Evolutionary conservation across 2,329 filamentous ascomycete species (phyloP), one percentile per base, ranked within the genome.

Genomic region (Phoma sp.): DNA sequence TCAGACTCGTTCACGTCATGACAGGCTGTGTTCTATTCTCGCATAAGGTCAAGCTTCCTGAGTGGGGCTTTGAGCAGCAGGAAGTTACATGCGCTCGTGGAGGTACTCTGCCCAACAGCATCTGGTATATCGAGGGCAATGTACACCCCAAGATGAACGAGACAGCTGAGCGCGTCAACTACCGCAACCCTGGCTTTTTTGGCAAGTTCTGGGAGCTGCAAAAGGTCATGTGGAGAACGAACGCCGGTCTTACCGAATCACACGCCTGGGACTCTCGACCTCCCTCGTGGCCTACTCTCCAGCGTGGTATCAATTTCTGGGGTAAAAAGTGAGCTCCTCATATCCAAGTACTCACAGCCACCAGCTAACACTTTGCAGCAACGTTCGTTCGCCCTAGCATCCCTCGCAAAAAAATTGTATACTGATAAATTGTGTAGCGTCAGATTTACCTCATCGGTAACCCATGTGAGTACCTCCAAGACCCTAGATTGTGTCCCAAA

Each of bases 281-380:
- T 26, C 86, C 87, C 28, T 93, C 92, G 6, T 99, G 95, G 95
- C 95, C 95, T 18, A 85, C 96, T 52, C 86, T 99, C 46, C 86
- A 86, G 64, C 91, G 95, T 59, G 95, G 95, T 68, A 99, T 99
- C 83, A 99, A 99, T 81, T 99, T 99, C 83, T 99, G 95, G 95
- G 92, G 93, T 62, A 92, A 90, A 69, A 84, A 97, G n/a, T n/a
- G n/a, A n/a, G n/a, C n/a, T n/a, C n/a, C n/a, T n/a, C n/a, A n/a
- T n/a, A n/a, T n/a, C n/a, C n/a, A n/a, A n/a, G n/a, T n/a, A n/a
- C n/a, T n/a, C n/a, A n/a, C n/a, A n/a, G n/a, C n/a, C n/a, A n/a
- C n/a, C n/a, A n/a, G n/a, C n/a, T n/a, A n/a, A n/a, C n/a, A n/a
- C n/a, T n/a, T n/a, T n/a, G n/a, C n/a, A n/a, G n/a, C n/a, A n/a